Base-by-base conservation (phyloP, 176 grass and related monocot species). In the Saccharum spontaneum region DNA sequence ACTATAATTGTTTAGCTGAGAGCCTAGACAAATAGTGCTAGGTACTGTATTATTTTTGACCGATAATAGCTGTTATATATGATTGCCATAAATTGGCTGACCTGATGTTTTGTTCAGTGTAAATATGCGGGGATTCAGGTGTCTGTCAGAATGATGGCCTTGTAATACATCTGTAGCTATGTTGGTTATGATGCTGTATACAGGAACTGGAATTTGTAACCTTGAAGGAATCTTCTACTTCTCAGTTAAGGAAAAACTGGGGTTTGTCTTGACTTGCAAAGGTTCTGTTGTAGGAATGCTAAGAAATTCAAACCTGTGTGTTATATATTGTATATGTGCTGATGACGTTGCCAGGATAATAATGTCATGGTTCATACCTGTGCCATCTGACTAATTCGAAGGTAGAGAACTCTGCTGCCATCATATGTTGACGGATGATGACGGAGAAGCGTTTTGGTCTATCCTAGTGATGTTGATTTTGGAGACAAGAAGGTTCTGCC, bases 11-110 rank as follows among this genome's bases (percentile, higher is more conserved):
- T 60, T 83, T 77, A 83, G 80, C 80, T 6, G 63, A 70, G 65
- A 77, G 72, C 64, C 68, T 71, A 87, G 69, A 79, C 69, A 34
- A 67, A 7, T 57, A 75, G 86, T 20, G 38, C 73, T 86, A 65
- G 55, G 68, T 66, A 46, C 37, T 36, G 73, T 62, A 23, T 71
- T 87, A 67, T 49, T 77, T 83, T 71, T 82, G 0, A 48, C 62
- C 72, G 57, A 50, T 45, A 69, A 38, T 69, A 69, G 57, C 78
- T 67, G 24, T 67, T 67, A 23, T 44, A 48, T 10, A 28, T 66
- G 63, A 14, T 55, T 5, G 62, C 22, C 72, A 6, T 68, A 15
- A 71, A 40, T 74, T 1, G 52, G 31, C 37, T n/a, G 39, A 17
- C 55, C 36, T 17, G 57, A 17, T 83, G 39, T 87, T 77, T 48